Evolutionary conservation across 2,329 filamentous ascomycete genomes (phyloP), one percentile per base, ranked within the genome.

Genomic region (Monilinia fructigena): DNA sequence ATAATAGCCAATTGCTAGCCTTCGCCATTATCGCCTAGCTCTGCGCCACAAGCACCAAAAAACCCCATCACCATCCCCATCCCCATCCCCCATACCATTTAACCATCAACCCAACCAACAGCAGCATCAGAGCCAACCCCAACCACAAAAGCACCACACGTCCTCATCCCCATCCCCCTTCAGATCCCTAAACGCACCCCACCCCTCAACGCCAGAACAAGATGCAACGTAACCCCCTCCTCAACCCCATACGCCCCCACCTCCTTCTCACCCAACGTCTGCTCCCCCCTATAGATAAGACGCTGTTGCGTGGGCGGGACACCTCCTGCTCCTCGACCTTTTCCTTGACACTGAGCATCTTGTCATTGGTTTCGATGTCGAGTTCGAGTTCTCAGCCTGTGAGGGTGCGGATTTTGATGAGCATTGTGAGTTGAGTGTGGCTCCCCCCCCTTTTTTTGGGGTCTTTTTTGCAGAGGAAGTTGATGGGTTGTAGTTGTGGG

Each of bases 361-460:
- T 96, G 85, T 96, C 96, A 76, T 92, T 89, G 62, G 87, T 84
- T 83, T 98, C 94, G 77, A 99, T 96, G 77, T 98, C 93, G 75
- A 99, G 88, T 84, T 98, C 94, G 78, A 98, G 98, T 82, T 98
- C 93, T 83, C 98, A 97, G 76, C 95, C 95, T 70, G 95, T 98
- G 71, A 99, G 88, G 70, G 95, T 99, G 77, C 95, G 90, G 78
- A 99, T 93, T 85, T 93, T 99, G 35, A 42, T 26, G 0, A 11
- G 35, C n/a, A 56, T 23, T 23, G 23, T 18, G 23, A 31, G 20
- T 8, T 11, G 47, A 12, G 47, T 12, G 23, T 23, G 23, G 23
- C 23, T 1, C 23, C 23, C 23, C 23, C 23, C 23, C 23, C 23
- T 23, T 23, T 23, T 23, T 23, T 23, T 23, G 1, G 1, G 1